Evolutionary conservation across 371 early-diverging fungal species (phyloP).

Genomic region (Syncephalastrum racemosum): DNA sequence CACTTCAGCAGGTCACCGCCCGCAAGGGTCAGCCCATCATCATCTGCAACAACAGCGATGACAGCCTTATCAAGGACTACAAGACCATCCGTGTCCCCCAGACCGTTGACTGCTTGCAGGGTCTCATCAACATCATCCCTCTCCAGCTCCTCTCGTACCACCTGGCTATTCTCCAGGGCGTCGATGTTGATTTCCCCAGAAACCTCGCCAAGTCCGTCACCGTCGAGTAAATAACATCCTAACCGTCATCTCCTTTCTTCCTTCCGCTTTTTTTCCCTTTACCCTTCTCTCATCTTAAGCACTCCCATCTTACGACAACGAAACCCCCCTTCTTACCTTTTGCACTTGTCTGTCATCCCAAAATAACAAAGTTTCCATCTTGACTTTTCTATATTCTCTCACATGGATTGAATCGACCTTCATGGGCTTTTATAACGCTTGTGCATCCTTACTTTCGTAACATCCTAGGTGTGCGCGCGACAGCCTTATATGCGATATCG

Average conservation of each 20-base stretch:
- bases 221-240: conserved; percentile 57
- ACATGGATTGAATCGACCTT: no score
- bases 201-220: conserved; percentile 95
- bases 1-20: conserved; percentile 94
- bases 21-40: conserved; percentile 96
- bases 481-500: no score
- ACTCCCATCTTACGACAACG: no score
- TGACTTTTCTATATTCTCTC: no score
- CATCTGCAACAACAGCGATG: conserved; percentile 87
- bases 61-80: conserved; percentile 57
- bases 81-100: conserved; percentile 90
- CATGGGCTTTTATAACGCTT: no score
- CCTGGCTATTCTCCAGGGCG: conserved; percentile 89
- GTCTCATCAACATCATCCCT: conserved; percentile 90
- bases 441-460: no score
- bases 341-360: no score
- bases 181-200: conserved; percentile 98
- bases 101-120: conserved; percentile 84
- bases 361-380: no score
- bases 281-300: not conserved
- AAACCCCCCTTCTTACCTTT: no score
- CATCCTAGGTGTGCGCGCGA: no score
- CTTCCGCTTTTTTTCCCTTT: not conserved
- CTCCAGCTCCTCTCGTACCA: conserved; percentile 97
- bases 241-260: not conserved